Evolutionary conservation across 345 rosid species (phyloP).

Genomic region (Moringa oleifera): DNA sequence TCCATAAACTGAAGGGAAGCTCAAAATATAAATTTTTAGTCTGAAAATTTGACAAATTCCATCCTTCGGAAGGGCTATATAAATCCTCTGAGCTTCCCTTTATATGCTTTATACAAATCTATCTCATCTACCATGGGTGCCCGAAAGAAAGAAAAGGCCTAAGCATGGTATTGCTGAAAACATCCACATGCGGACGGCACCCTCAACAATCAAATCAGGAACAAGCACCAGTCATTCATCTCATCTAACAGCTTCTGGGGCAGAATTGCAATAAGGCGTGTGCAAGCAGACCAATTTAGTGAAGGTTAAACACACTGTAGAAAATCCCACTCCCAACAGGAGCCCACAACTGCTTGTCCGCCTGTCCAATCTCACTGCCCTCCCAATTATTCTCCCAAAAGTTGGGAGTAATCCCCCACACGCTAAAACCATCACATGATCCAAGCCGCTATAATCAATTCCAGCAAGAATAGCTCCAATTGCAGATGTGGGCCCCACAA

Average conservation of each 20-base stretch:
- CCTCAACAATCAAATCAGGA: neutral
- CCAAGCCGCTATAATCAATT: slow-evolving; percentile 91
- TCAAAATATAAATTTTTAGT: too few relatives aligned
- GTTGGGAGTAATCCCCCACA: slow-evolving; percentile 85
- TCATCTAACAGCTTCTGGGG: slow-evolving; percentile 88
- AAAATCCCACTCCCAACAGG: slow-evolving; percentile 60
- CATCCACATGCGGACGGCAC: neutral
- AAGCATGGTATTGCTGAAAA: neutral
- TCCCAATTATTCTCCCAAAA: slow-evolving; percentile 49
- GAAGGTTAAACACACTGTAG: slow-evolving; percentile 71
- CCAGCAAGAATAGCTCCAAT: slow-evolving; percentile 87
- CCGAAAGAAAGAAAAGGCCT: too few relatives aligned
- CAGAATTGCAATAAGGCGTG: slow-evolving; percentile 95
- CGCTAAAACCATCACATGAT: slow-evolving; percentile 87
- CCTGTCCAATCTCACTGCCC: slow-evolving; percentile 61
- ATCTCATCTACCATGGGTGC: slow-evolving; percentile 2
- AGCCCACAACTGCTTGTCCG: slow-evolving; percentile 59
- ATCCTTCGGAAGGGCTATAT: too few relatives aligned
- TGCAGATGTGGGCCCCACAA: slow-evolving; percentile 86
- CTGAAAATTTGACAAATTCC: too few relatives aligned
- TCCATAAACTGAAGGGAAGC: too few relatives aligned
- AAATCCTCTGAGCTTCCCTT: neutral
- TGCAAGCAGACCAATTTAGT: slow-evolving; percentile 91
- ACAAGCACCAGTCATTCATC: neutral
- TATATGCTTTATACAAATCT: slow-evolving; percentile 1